Base-by-base conservation (phyloP, 1,284 basidiomycete species). In the Cryptococcus sp. region DNA sequence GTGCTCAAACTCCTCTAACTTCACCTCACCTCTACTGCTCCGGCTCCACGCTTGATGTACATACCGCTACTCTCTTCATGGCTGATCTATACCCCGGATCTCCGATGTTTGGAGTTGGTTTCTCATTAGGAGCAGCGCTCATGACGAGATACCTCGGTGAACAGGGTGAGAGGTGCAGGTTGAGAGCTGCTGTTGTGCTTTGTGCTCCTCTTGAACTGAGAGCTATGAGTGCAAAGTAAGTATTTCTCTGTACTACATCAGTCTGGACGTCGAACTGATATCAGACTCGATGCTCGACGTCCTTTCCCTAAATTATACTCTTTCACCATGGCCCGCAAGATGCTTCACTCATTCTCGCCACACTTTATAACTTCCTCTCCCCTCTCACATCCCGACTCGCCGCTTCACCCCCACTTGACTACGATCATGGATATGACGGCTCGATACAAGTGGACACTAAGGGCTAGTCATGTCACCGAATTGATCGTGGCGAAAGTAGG, bases 61-160 rank as follows among this genome's bases (percentile, higher is more conserved):
- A 89, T 45, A 84, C 84, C 50, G 86, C 88, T 1, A 72, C 91
- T 44, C 78, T 86, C 60, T 86, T 87, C 72, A 81, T 96, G 48
- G 78, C 83, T 7, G 77, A 82, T 50, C 74, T 78, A 52, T 93
- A 85, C 60, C 91, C 93, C 1, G 76, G 81, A 23, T 88, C 91
- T 0, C 88, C 85, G 11, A 76, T 96, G 40, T 76, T 93, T 7
- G 93, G 88, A 7, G 76, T 94, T 19, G 90, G 90, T 4, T 97
- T 94, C 76, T 93, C 90, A 2, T 81, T 97, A 25, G 93, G 93
- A 41, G 88, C 91, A 44, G 91, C 91, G 66, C 85, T 97, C 42
- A 77, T 97, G 62, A 86, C 88, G 23, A 82, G 88, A 59, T 94
- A 93, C 73, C 77, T 92, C 47, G 90, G 87, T 5, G 85, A 94